phyloP scores from a whole-genome alignment of 441 rosid species.

The Adansonia madagascariensis region DNA sequence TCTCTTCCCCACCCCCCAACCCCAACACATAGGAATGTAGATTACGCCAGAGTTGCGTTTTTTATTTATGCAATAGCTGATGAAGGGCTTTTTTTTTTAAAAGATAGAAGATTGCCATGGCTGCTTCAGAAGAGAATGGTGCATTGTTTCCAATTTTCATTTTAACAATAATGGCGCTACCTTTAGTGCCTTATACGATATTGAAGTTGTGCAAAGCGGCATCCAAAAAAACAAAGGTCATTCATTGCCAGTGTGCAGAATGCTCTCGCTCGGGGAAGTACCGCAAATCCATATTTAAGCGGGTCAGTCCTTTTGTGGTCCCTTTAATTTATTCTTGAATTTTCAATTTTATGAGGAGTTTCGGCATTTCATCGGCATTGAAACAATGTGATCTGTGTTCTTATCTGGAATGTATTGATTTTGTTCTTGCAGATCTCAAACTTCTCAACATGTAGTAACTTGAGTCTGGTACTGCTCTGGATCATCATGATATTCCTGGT shows the following conservation, averaged over 20 bases:
- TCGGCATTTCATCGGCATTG: neutral
- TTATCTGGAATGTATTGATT: constrained; percentile 19
- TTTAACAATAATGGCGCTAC: constrained; percentile 93
- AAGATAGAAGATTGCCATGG: constrained; percentile 58
- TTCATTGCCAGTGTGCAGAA: constrained; percentile 81
- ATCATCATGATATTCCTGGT: constrained; percentile 80
- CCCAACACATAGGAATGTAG: neutral
- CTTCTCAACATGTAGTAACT: constrained; percentile 90
- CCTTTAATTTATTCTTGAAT: neutral
- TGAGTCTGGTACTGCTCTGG: constrained; percentile 88
- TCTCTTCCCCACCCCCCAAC: neutral
- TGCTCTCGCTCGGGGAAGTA: constrained; percentile 91
- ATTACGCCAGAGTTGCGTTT: constrained; percentile 18
- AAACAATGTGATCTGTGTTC: neutral
- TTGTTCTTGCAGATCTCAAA: constrained; percentile 71
- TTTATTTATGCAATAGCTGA: constrained; percentile 28
- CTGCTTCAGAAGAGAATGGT: constrained; percentile 89
- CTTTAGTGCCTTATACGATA: constrained; percentile 87
- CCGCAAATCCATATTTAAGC: constrained; percentile 73
- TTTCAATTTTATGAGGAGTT: constrained; percentile 14
- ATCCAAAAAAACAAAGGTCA: constrained; percentile 68
- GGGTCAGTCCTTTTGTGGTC: constrained; percentile 47
- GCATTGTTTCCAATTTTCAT: constrained; percentile 92
- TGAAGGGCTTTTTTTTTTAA: constrained; percentile 23
- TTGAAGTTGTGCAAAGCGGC: constrained; percentile 71